Evolutionary conservation across 2,329 filamentous ascomycete species (phyloP), one percentile per base, ranked within the genome.

Genomic region (Xylariales sp.): DNA sequence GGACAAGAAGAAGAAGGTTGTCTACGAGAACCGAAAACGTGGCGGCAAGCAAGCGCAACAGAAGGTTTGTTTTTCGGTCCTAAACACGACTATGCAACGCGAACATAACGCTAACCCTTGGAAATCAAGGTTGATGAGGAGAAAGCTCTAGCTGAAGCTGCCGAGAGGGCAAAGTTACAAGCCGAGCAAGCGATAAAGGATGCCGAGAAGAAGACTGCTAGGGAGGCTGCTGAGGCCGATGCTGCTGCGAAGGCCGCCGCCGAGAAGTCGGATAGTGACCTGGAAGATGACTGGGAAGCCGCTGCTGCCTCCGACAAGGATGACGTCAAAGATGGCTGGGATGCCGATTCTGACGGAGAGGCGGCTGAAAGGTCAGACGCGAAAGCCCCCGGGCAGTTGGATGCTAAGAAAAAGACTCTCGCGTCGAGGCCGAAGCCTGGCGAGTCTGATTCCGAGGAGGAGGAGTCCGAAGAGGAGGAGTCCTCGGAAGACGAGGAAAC

Each of bases 261-360:
- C 38, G 74, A 71, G 12, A 69, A 74, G 11, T 69, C 59, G 4
- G 70, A 73, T 38, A 82, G 78, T 36, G 81, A 80, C 14, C 62
- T 85, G 19, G 83, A 86, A 12, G 84, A 94, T 25, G 89, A 95
- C 63, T 95, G 90, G 90, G 88, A 96, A 63, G 80, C 82, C 21
- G 83, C 87, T 37, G 88, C 86, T 21, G 86, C 82, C 19, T 86
- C 86, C 35, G 79, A 78, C 9, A 79, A 86, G 19, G 82, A 84
- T 12, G 83, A 85, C 46, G 76, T 95, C 56, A 96, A 96, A 66
- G 91, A 96, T 51, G 91, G 84, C 70, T 97, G 91, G 91, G 91
- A 97, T 61, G 89, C 86, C 24, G 85, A 88, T 41, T 83, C 81
- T 3, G 86, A 87, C 36, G 84, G 87, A 5, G 86, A 89, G 54